A percentile compares a stretch with the other conserved stretches of the same genome.
phyloP scores from a whole-genome alignment of 805 yeast genomes.

The Metschnikowia colocasiae region DNA sequence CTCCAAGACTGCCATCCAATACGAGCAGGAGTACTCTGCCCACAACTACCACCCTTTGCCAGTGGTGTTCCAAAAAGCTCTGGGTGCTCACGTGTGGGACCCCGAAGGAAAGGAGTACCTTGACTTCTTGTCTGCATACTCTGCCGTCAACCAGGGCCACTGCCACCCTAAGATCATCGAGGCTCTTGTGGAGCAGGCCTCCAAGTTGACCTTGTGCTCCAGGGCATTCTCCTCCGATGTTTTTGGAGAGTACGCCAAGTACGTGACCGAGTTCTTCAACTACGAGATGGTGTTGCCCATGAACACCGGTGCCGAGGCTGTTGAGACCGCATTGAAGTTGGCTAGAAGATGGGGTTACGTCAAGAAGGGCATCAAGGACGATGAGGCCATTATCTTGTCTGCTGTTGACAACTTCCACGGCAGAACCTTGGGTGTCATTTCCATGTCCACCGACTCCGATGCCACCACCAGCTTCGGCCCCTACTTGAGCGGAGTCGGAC shows the following conservation, averaged over 20 bases:
- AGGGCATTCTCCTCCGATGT: constrained; percentile 90
- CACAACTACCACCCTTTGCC: constrained; percentile 97
- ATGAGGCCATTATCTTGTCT: constrained; percentile 82
- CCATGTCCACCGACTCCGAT: constrained; percentile 95
- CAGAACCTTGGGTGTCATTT: constrained; percentile 89
- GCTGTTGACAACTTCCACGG: constrained; percentile 95
- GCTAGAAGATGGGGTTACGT: constrained; percentile 98
- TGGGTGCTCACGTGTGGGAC: constrained; percentile 95
- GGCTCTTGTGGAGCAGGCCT: constrained; percentile 86
- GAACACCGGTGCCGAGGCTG: constrained; percentile 99
- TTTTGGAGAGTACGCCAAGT: constrained; percentile 84
- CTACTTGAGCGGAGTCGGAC: constrained; percentile 77
- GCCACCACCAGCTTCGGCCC: constrained; percentile 90
- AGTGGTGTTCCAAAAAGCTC: constrained; percentile 82
- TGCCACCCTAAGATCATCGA: constrained; percentile 89
- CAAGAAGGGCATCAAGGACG: constrained; percentile 75
- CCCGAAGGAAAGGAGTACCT: constrained; percentile 94
- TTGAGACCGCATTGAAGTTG: constrained; percentile 87
- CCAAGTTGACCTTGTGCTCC: constrained; percentile 77
- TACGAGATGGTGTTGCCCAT: constrained; percentile 94
- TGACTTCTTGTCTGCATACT: constrained; percentile 90
- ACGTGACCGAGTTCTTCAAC: constrained; percentile 79
- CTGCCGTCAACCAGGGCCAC: constrained; percentile 98
- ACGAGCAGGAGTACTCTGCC: constrained; percentile 82
- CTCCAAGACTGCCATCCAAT: constrained; percentile 59